Evolutionary conservation across 2,329 filamentous ascomycete species (phyloP).

Genomic region (Sphaerulina populicola): DNA sequence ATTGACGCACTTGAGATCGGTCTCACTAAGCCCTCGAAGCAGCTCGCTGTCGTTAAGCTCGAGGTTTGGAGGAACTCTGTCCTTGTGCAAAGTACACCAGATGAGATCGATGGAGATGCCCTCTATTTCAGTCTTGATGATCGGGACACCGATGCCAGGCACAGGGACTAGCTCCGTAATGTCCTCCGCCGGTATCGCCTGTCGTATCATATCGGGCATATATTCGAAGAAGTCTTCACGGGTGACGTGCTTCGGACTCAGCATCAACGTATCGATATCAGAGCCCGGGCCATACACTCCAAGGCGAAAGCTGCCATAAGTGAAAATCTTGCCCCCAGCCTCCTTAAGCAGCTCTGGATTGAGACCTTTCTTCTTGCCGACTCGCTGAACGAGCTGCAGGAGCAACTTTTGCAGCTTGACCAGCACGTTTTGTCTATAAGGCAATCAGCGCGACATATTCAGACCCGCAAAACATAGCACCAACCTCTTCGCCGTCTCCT

Average conservation of each 20-base stretch:
- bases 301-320: conserved; percentile 89
- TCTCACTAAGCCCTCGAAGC: conserved; percentile 76
- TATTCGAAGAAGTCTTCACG: conserved; percentile 86
- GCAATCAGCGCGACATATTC: conserved; percentile 13
- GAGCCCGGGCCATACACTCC: conserved; percentile 92
- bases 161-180: conserved; percentile 81
- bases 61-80: conserved; percentile 49
- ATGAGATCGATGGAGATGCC: conserved; percentile 94
- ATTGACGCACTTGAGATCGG: conserved; percentile 81
- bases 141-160: conserved; percentile 84
- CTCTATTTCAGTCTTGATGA: conserved; percentile 90
- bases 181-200: conserved; percentile 66
- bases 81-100: conserved; percentile 39
- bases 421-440: conserved; percentile 60
- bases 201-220: conserved; percentile 71
- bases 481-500: conserved; percentile 77
- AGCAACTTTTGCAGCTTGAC: conserved; percentile 69
- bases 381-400: conserved; percentile 76
- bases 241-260: conserved; percentile 80
- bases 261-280: conserved; percentile 93
- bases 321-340: conserved; percentile 86
- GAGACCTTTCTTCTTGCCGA: conserved; percentile 64
- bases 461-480: conserved; percentile 1
- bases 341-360: conserved; percentile 70
- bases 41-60: conserved; percentile 75